Base-by-base conservation (phyloP, 2,329 filamentous ascomycete genomes). In the Aspergillus luchuensis region DNA sequence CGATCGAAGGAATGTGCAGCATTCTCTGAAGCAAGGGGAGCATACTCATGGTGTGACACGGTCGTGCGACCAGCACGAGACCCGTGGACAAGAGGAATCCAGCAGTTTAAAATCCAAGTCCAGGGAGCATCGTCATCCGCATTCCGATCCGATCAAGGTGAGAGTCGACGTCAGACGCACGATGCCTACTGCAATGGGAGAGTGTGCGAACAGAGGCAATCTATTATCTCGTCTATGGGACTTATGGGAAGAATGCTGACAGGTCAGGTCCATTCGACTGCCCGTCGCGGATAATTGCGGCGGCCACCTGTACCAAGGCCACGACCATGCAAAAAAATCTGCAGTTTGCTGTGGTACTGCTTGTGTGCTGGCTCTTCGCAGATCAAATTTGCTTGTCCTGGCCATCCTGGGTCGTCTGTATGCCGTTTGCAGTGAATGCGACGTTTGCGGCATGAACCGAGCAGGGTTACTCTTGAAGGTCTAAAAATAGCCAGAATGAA, bases 11-110 rank as follows among this genome's bases (percentile, higher is more conserved):
- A 57, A 58, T 58, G 56, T 53, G 47, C 25, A 30, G 47, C 47
- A 50, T 50, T 50, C 47, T 50, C 25, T 33, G 25, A 28, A 50
- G 23, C 47, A 50, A 30, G 25, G 41, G 47, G 47, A 19, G 23
- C 47, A 45, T 47, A 56, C 53, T 56, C 53, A 56, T 56, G n/a
- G 47, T 50, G 47, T 30, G 30, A 50, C 47, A 50, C 23, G 47
- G 25, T 50, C 47, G 47, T 50, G 47, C 47, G 5, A 50, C 47
- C 8, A 50, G 53, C 53, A 56, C 43, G 53, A 13, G 41, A 21
- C 25, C 43, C 28, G 25, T 45, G 39, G 15, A 30, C 23, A 56
- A 30, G 39, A 45, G 53, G 43, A 39, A 21, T 30, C 41, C 38
- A 56, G 53, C 53, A 41, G 43, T 28, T 56, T 56, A 56, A 56